Percentiles rank a stretch among this genome's conserved stretches.
phyloP scores from a whole-genome alignment of 345 rosid species.

The Populus ilicifolia region DNA sequence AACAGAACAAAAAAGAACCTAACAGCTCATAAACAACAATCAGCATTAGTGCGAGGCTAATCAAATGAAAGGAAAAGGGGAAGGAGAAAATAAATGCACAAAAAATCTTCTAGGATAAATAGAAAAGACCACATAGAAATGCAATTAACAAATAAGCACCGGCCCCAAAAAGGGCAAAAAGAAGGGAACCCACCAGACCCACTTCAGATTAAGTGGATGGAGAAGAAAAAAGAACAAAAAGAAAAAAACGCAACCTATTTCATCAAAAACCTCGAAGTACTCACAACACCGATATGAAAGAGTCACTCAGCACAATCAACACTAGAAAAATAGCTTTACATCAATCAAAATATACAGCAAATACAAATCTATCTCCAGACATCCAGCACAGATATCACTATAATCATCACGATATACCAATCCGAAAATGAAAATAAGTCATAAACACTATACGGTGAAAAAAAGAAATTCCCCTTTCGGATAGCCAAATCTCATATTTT shows the following conservation, averaged over 20 bases:
- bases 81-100: conserved; percentile 1
- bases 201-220: conserved; percentile 12
- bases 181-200: conserved; percentile 29
- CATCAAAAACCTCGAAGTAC: not conserved
- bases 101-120: conserved; percentile 2
- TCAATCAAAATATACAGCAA: conserved; percentile 3
- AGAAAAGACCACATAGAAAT: conserved; percentile 11
- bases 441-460: not conserved
- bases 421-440: not conserved
- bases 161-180: conserved; percentile 16
- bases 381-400: not conserved
- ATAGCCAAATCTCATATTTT: not conserved
- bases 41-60: not conserved
- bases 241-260: not conserved
- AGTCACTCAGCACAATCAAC: not conserved
- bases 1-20: conserved; percentile 15
- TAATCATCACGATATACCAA: not conserved
- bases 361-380: not conserved
- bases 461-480: not conserved
- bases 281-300: conserved; percentile 2
- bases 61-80: not conserved
- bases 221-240: not conserved
- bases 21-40: conserved; percentile 3
- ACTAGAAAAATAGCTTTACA: not conserved
- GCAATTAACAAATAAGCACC: conserved; percentile 11